Evolutionary conservation across 305 asterid species (phyloP).

Genomic region (Ajuga reptans): DNA sequence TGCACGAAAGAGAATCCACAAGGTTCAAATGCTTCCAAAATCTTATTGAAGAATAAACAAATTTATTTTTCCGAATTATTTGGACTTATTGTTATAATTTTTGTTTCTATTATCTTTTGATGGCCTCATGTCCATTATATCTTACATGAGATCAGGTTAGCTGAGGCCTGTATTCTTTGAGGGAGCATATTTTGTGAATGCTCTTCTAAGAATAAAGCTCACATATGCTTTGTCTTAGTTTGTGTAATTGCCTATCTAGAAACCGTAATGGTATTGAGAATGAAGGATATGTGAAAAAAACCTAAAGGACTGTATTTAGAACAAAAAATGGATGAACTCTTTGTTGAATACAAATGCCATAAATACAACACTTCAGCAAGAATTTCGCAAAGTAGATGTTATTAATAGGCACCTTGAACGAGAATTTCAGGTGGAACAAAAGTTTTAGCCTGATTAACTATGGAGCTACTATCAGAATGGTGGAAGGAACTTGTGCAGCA

Average conservation of each 20-base stretch:
- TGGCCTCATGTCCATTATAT: neutral
- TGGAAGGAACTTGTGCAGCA: too few species aligned
- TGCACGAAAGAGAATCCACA: slow-evolving; percentile 71
- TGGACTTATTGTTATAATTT: neutral
- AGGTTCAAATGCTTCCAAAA: slow-evolving; percentile 41
- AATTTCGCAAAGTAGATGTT: neutral
- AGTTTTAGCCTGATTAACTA: too few species aligned
- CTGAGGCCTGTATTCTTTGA: slow-evolving; percentile 7
- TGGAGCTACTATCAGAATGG: too few species aligned
- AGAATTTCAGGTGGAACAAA: too few species aligned
- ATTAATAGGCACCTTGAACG: too few species aligned
- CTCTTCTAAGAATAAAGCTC: slow-evolving; percentile 5
- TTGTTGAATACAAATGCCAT: neutral
- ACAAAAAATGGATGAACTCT: neutral
- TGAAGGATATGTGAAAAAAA: neutral
- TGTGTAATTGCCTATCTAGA: neutral
- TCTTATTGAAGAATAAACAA: slow-evolving; percentile 7
- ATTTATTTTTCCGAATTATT: neutral
- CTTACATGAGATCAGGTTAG: slow-evolving; percentile 7
- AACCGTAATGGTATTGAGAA: neutral
- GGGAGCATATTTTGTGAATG: neutral
- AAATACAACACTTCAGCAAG: neutral
- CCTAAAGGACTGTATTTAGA: neutral
- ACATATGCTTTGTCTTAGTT: neutral
- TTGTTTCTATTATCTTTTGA: neutral